These are phyloP conservation scores for Penicillium glabrum DNA, from an alignment of 2,329 filamentous ascomycete genomes.

Conservation along the genomic window DNA sequence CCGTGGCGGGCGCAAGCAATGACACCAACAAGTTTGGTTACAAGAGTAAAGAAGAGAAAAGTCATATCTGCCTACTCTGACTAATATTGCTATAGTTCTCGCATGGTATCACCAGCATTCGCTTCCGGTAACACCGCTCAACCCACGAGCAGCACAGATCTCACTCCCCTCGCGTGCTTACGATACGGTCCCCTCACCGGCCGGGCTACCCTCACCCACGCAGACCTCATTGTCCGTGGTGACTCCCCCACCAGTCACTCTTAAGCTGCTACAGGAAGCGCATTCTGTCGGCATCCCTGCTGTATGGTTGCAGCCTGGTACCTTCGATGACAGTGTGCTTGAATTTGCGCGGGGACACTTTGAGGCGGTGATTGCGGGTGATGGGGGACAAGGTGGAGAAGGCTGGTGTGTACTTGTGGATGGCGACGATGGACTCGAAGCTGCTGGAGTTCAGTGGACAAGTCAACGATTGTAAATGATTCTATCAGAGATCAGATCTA, in stretches of 20 bases:
- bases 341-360: constrained; percentile 69
- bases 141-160: constrained; percentile 69
- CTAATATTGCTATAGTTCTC: constrained; percentile 62
- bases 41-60: constrained; percentile 59
- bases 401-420: constrained; percentile 90
- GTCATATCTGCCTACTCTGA: background rate
- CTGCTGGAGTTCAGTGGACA: constrained; percentile 56
- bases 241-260: constrained; percentile 77
- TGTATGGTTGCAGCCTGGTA: constrained; percentile 90
- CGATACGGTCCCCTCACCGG: constrained; percentile 64
- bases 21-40: constrained; percentile 85
- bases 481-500: background rate
- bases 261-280: constrained; percentile 73
- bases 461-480: constrained; percentile 29
- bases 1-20: constrained; percentile 85
- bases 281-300: constrained; percentile 69
- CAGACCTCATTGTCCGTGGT: constrained; percentile 81
- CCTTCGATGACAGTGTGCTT: constrained; percentile 74
- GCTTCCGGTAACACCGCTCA: constrained; percentile 79
- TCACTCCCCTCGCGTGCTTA: constrained; percentile 60
- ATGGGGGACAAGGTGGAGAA: constrained; percentile 65
- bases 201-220: constrained; percentile 63
- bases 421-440: constrained; percentile 61
- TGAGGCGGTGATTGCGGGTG: constrained; percentile 65
- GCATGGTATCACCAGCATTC: constrained; percentile 80